Evolutionary conservation across 805 yeast genomes (phyloP), one percentile per base, ranked within the genome.

Genomic region (Scheffersomyces coipomensis): DNA sequence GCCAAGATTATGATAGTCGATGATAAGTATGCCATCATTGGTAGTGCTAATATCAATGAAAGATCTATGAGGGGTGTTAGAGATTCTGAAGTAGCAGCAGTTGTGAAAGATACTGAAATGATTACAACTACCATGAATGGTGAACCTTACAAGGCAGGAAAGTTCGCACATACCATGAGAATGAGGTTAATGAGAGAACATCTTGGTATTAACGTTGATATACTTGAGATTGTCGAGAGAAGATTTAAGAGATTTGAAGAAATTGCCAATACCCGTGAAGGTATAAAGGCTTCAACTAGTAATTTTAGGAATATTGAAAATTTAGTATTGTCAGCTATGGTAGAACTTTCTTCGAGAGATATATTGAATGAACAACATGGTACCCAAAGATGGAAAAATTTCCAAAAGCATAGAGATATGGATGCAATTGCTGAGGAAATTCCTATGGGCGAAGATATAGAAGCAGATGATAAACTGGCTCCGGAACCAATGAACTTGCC

Each of bases 1-100:
- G 96, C 96, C 1, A 93, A 93, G 58, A 77, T 84, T 7, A 75
- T 93, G 81, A 75, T 93, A 51, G 97, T 85, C 9, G 99, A 93
- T 64, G 99, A 93, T 55, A 74, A 96, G 35, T 78, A 83, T 33
- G 97, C 96, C 4, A 85, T 93, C 32, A 90, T 93, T 53, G 99
- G 99, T 2, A 88, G 97, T 54, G 99, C 99, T 0, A 93, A 93
- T 55, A 88, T 93, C 44, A 93, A 93, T 56, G 99, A 93, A 60
- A 76, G 99, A 52, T 91, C 98, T 0, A 90, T 90, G 88, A 73
- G 93, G 51, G 99, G 99, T 12, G 72, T 74, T 16, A 75, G 99
- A 58, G 99, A 93, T 57, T 89, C 97, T 4, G 99, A 93, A 55
- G 84, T 93, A 29, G 96, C 97, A 3, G 88, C 90, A 1, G 65